Evolutionary conservation across 2,329 filamentous ascomycete species (phyloP), one percentile per base, ranked within the genome.

Genomic region (Rutstroemia sp.): DNA sequence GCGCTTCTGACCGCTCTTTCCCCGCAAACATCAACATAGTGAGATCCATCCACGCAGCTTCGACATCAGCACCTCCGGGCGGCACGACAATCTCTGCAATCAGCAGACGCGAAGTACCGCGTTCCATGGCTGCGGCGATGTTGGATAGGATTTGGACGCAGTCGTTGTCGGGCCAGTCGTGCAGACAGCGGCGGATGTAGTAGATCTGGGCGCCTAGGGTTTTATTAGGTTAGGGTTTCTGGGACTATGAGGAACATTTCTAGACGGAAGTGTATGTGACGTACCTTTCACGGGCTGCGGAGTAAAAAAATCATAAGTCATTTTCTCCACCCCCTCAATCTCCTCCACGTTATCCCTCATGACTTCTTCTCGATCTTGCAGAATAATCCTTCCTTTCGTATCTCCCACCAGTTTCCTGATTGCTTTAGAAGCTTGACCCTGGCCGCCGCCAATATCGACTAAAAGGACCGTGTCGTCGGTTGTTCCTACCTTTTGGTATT

Each of bases 41-140:
- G 5, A 76, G 21, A 58, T 76, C 74, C 9, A 70, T 54, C 10
- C 63, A 60, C 0, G 69, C 60, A 0, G 69, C 65, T 45, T 69
- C 59, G 62, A 63, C 71, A 30, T 68, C 62, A 1, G 66, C 70
- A 3, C 67, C 67, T 4, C 47, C 61, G 23, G 73, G 63, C 1
- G 73, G 72, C 6, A 77, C 46, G 3, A 76, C 70, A 23, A 73
- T 66, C n/a, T 77, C 75, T 54, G 74, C 71, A 48, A 77, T 72
- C 23, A 77, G 58, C 19, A 77, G 67, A 21, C 14, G 34, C n/a
- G 55, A 57, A 19, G 14, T 16, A 1, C 17, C 42, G 1, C 23
- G 19, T 10, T 25, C 19, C 44, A 57, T 53, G 23, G 55, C 55
- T 19, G 25, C 50, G 25, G 50, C 50, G 30, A 57, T 51, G 6